Conservation (phyloP, 2,329 filamentous ascomycete genomes). For the Juglanconis oblonga region DNA sequence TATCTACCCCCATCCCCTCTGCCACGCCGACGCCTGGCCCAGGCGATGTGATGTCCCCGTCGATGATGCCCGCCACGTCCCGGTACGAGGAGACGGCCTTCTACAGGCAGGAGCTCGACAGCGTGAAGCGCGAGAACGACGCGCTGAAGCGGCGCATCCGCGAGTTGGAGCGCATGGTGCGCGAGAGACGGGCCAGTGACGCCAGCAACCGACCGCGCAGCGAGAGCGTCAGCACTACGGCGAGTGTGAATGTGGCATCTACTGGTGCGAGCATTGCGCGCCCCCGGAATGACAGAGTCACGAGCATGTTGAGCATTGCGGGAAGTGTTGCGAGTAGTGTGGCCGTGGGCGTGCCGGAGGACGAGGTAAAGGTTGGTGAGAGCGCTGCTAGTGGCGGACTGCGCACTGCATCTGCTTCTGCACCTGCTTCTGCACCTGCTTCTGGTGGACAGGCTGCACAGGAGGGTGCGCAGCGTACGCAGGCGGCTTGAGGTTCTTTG, state of each 20-base stretch:
- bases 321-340: conserved; percentile 36
- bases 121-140: conserved; percentile 63
- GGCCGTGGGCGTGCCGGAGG: conserved; percentile 55
- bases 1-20: conserved; percentile 37
- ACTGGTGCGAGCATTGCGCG: conserved; percentile 43
- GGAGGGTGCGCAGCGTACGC: background rate
- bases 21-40: conserved; percentile 37
- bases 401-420: background rate
- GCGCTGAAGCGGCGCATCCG: conserved; percentile 57
- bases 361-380: conserved; percentile 60
- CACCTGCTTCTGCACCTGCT: background rate
- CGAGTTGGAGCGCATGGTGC: conserved; percentile 57
- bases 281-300: conserved; percentile 42
- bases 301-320: conserved; percentile 43
- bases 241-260: conserved; percentile 28
- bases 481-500: background rate
- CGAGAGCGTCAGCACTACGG: conserved; percentile 34
- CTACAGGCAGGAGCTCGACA: conserved; percentile 59
- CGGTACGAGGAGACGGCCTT: conserved; percentile 62
- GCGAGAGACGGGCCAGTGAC: conserved; percentile 47
- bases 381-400: conserved; percentile 53
- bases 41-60: conserved; percentile 47
- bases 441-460: background rate
- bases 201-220: conserved; percentile 42
- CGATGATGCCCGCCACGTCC: conserved; percentile 53